phyloP scores from a whole-genome alignment of 2,329 filamentous ascomycete genomes.

The Ophiostoma pallidulum region DNA sequence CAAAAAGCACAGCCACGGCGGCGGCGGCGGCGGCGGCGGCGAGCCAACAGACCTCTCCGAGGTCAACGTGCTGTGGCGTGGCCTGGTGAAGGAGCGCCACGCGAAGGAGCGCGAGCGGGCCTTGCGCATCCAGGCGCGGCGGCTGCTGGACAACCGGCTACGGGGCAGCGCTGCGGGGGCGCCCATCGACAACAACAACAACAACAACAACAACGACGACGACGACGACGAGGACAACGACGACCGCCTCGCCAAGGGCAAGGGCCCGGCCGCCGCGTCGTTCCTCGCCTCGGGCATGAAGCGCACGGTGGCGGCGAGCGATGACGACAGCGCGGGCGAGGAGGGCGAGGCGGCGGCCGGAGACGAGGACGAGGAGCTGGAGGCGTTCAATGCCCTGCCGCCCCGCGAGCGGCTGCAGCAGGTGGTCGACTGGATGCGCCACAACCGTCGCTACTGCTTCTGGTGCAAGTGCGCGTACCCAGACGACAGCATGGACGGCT shows the following conservation, averaged over 20 bases:
- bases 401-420: constrained; percentile 55
- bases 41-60: constrained; percentile 43
- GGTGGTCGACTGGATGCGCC: constrained; percentile 60
- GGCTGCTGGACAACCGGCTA: constrained; percentile 18
- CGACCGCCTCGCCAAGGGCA: constrained; percentile 59
- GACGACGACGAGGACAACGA: constrained; percentile 60
- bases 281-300: background rate
- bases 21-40: constrained; percentile 17
- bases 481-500: constrained; percentile 68
- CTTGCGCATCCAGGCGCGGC: constrained; percentile 54
- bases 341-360: constrained; percentile 57
- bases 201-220: constrained; percentile 65
- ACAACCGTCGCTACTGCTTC: constrained; percentile 75
- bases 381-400: constrained; percentile 65
- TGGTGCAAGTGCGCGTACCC: constrained; percentile 88
- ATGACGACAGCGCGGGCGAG: constrained; percentile 54
- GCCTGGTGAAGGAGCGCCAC: constrained; percentile 59
- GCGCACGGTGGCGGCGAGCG: constrained; percentile 18
- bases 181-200: constrained; percentile 42
- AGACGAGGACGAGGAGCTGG: constrained; percentile 77
- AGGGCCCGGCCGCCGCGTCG: constrained; percentile 43
- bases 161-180: background rate
- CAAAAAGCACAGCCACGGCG: too few relatives aligned
- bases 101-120: constrained; percentile 59
- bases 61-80: constrained; percentile 72